phyloP scores from a whole-genome alignment of 2,329 filamentous ascomycete genomes.

The Neonectria neomacrospora region DNA sequence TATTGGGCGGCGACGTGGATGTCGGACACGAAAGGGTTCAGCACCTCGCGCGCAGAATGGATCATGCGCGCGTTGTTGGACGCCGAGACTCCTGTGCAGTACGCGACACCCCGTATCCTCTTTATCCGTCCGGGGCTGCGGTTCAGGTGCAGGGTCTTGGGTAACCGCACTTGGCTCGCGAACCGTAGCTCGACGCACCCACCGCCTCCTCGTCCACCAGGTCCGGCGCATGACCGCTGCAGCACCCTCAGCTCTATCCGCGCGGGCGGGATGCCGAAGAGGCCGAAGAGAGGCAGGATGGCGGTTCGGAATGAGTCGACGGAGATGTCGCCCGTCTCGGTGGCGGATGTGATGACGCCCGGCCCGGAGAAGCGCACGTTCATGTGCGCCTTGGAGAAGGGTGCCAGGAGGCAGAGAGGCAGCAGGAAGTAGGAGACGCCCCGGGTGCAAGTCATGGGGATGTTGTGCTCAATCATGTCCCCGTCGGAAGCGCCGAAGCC shows the following conservation, averaged over 20 bases:
- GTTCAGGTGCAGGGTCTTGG: constrained; percentile 90
- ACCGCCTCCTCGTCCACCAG: constrained; percentile 81
- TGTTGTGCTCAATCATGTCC: constrained; percentile 82
- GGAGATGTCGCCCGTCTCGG: constrained; percentile 85
- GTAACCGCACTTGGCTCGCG: constrained; percentile 90
- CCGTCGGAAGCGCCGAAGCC: constrained; percentile 76
- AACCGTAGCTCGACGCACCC: constrained; percentile 95
- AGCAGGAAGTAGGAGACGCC: constrained; percentile 93
- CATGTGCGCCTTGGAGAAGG: constrained; percentile 91
- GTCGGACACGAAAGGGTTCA: constrained; percentile 88
- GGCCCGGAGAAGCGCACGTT: constrained; percentile 91
- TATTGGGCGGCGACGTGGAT: constrained; percentile 90
- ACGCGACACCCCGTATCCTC: constrained; percentile 91
- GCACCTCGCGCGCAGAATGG: constrained; percentile 83
- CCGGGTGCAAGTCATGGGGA: constrained; percentile 80
- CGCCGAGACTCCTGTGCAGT: constrained; percentile 89
- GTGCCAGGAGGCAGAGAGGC: constrained; percentile 87
- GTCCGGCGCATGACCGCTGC: constrained; percentile 80
- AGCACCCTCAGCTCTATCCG: constrained; percentile 89
- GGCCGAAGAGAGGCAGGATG: constrained; percentile 87
- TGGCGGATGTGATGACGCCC: constrained; percentile 91
- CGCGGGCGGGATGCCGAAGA: constrained; percentile 83
- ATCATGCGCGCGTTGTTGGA: constrained; percentile 97
- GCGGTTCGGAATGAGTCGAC: constrained; percentile 95
- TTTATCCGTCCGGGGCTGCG: constrained; percentile 86